Conservation (phyloP, 1,284 basidiomycete genomes). For the Agaricales sp. region DNA sequence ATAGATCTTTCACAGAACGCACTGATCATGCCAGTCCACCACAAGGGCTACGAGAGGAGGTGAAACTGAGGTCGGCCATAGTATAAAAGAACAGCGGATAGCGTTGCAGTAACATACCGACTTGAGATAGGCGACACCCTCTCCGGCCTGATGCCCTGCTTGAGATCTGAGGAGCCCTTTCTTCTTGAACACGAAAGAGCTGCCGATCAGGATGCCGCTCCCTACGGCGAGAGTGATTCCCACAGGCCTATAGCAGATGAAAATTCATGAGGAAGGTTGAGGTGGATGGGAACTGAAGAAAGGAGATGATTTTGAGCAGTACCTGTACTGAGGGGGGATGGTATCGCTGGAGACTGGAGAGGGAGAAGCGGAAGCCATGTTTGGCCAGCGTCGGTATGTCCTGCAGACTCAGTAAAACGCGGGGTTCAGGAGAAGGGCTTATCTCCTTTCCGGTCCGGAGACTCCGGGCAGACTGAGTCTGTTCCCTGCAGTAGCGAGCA, state of each 20-base stretch:
- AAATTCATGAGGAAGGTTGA: too few species aligned
- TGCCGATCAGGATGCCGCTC: constrained; percentile 86
- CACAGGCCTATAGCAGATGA: constrained; percentile 21
- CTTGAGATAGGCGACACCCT: constrained; percentile 93
- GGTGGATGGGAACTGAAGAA: not conserved
- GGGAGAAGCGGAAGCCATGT: not conserved
- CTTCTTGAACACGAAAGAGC: constrained; percentile 96
- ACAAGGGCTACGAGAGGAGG: constrained; percentile 42
- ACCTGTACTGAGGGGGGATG: constrained; percentile 1
- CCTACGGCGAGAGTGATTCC: constrained; percentile 76
- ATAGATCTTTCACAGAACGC: constrained; percentile 17
- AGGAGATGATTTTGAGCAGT: not conserved
- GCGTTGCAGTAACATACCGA: constrained; percentile 42
- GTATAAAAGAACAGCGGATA: not conserved
- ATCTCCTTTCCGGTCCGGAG: too few species aligned
- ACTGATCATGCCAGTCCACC: constrained; percentile 85
- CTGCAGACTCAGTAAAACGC: too few species aligned
- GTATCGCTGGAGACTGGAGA: not conserved
- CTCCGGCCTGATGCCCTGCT: constrained; percentile 66
- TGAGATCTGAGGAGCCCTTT: constrained; percentile 74
- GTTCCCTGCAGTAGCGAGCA: too few species aligned
- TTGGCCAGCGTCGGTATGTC: too few species aligned
- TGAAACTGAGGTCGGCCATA: constrained; percentile 5
- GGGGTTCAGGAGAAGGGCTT: too few species aligned
- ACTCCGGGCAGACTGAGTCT: too few species aligned